These are phyloP conservation scores for Durusdinium trenchii DNA, from an alignment of 73 alveolate species.

Conservation along the genomic window DNA sequence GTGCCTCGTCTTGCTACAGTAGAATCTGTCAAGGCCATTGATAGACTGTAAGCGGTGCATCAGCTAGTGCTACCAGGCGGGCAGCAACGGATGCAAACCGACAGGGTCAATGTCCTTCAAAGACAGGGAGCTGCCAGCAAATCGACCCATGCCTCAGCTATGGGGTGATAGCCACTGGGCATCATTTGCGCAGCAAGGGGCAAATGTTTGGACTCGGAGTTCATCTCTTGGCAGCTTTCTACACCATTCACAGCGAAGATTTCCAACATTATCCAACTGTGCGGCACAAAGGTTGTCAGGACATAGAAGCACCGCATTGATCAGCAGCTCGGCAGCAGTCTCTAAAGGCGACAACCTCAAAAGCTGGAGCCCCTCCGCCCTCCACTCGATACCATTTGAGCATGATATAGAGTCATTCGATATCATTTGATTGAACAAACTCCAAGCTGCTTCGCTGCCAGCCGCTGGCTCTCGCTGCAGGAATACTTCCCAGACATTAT, in stretches of 20 bases:
- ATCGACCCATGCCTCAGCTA: background rate
- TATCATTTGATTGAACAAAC: too few species aligned
- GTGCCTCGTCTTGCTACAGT: too few species aligned
- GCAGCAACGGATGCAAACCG: too few species aligned
- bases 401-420: background rate
- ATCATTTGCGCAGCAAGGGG: too few species aligned
- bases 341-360: constrained; percentile 7
- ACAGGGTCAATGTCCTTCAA: too few species aligned
- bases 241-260: too few species aligned
- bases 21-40: too few species aligned
- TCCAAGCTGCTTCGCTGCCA: constrained; percentile 16
- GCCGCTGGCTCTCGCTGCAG: constrained; percentile 46
- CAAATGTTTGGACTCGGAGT: too few species aligned
- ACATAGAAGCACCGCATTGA: constrained; percentile 1
- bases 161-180: too few species aligned
- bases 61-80: too few species aligned
- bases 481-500: background rate
- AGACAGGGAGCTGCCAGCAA: background rate
- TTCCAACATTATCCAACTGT: background rate
- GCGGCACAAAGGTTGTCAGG: constrained; percentile 34
- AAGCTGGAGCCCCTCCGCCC: background rate
- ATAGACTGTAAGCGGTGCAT: too few species aligned
- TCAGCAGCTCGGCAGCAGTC: background rate
- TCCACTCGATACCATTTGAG: background rate
- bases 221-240: too few species aligned